Percentiles rank a stretch among this genome's conserved stretches.
These are phyloP conservation scores for Clausena lansium DNA, from an alignment of 345 rosid species.

Conservation along the genomic window DNA sequence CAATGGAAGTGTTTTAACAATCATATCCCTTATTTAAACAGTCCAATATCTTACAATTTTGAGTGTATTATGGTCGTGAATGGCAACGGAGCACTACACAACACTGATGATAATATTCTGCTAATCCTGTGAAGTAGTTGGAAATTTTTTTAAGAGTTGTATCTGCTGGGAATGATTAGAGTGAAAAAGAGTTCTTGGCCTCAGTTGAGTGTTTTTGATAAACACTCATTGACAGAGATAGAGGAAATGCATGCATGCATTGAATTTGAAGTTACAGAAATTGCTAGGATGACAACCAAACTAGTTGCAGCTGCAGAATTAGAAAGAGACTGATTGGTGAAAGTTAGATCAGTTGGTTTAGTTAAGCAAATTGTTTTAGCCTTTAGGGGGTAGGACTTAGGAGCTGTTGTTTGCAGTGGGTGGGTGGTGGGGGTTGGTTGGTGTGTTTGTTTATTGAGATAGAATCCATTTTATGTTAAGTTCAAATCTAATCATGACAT, in stretches of 20 bases:
- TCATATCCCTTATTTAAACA: neutral
- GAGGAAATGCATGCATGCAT: too few species aligned
- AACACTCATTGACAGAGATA: too few species aligned
- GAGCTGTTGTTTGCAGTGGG: neutral
- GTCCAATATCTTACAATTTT: neutral
- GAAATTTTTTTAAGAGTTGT: neutral
- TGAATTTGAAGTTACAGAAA: neutral
- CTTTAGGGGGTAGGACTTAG: too few species aligned
- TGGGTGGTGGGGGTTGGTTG: neutral
- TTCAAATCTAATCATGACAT: neutral
- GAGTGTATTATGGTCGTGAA: neutral
- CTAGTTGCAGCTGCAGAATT: neutral
- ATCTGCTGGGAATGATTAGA: neutral
- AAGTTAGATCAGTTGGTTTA: neutral
- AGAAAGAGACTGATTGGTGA: neutral
- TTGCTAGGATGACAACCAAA: neutral
- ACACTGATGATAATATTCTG: neutral
- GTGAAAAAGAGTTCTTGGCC: too few species aligned
- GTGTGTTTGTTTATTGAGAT: slow-evolving; percentile 3
- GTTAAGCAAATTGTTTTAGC: neutral
- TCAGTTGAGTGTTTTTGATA: too few species aligned
- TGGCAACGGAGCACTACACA: neutral
- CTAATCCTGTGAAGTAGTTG: neutral
- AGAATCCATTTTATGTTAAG: neutral
- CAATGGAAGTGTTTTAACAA: slow-evolving; percentile 1